Evolutionary conservation across 2,329 filamentous ascomycete genomes (phyloP).

Genomic region (Sporothrix humicola): DNA sequence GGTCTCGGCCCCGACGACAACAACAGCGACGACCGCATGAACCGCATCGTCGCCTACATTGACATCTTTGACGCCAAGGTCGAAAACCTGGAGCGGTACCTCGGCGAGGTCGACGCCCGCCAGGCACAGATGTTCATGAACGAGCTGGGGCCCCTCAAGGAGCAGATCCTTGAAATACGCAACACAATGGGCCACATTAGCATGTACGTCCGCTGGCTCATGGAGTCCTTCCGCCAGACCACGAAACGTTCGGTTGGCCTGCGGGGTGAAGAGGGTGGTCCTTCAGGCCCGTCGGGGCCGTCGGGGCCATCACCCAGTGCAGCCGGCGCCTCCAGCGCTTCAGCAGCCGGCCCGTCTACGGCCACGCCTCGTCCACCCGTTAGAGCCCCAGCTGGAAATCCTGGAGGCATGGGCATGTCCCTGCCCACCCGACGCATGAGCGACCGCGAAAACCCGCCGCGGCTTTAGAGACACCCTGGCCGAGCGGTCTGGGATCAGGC

Average conservation of each 20-base stretch:
- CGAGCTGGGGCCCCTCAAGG: conserved; percentile 65
- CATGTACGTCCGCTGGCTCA: conserved; percentile 65
- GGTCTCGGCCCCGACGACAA: not conserved
- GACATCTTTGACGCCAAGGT: conserved; percentile 62
- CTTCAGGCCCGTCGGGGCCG: not conserved
- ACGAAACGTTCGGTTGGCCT: conserved; percentile 34
- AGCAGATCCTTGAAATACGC: conserved; percentile 65
- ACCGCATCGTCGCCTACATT: conserved; percentile 54
- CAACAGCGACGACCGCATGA: conserved; percentile 41
- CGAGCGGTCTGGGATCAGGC: not conserved
- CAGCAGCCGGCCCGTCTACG: not conserved
- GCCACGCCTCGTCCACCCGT: not conserved
- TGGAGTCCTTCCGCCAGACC: conserved; percentile 45
- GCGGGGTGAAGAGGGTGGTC: conserved; percentile 13
- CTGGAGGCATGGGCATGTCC: not conserved
- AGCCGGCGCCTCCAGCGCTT: not conserved
- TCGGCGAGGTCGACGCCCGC: conserved; percentile 64
- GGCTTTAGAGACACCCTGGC: conserved; percentile 28
- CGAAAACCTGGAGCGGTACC: conserved; percentile 61
- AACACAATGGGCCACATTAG: conserved; percentile 63
- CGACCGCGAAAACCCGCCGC: conserved; percentile 38
- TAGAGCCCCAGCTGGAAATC: not conserved
- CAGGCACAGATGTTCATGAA: conserved; percentile 67
- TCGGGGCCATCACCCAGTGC: not conserved
- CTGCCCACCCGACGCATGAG: conserved; percentile 34